Evolutionary conservation across 2,329 filamentous ascomycete genomes (phyloP), one percentile per base, ranked within the genome.

Genomic region (Cladosporium sp.): DNA sequence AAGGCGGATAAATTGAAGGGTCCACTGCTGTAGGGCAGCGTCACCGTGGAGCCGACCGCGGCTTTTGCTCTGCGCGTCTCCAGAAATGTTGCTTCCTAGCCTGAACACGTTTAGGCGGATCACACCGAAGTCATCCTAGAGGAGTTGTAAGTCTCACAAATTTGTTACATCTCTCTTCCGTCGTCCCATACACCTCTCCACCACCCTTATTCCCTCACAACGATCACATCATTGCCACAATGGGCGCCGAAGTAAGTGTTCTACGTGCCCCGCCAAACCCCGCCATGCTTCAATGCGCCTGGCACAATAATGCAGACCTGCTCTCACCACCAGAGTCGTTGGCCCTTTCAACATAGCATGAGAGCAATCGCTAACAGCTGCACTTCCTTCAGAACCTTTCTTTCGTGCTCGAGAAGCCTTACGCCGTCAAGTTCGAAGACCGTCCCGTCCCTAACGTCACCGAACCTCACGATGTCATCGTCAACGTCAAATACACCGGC

Each of bases 401-500:
- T 49, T 62, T 62, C 73, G 76, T 95, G 68, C 86, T 95, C 63
- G 83, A 91, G 72, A 86, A 86, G 62, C 78, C 84, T 56, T 78
- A 83, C 68, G 79, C 85, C 62, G 85, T 95, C 63, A 74, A 76
- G 58, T 95, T 84, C 72, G 83, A 85, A 72, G 84, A 92, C 66
- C 82, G 85, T 7, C 87, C 88, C 8, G 72, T 89, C 52, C 89
- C 89, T 41, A 71, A 79, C 54, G 74, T 93, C 61, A 71, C 79
- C 58, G 75, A 76, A 49, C 78, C 58, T 18, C 79, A 90, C 75
- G 85, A 92, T 69, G 89, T 95, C 59, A 79, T 92, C 63, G 83
- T 95, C 58, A 83, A 86, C 66, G 79, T 92, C 62, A 86, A 86
- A 74, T 92, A 85, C 77, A 95, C 89, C 3, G 89, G 89, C 61